Base-by-base conservation (phyloP, 352 stramenopile genomes). In the Thalassiosira ordinaria region DNA sequence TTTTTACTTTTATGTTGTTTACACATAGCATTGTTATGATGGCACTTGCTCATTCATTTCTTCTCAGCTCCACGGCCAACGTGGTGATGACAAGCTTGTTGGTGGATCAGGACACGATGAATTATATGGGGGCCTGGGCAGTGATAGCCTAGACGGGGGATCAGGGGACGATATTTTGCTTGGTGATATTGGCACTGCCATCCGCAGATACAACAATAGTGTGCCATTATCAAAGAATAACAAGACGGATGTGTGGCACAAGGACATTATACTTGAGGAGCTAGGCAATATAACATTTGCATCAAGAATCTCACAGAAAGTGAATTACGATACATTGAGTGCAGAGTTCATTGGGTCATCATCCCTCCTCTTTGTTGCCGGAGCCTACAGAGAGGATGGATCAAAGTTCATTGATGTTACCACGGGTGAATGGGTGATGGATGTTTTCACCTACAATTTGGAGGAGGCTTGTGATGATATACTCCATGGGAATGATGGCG, bases 241-340 rank as follows among this genome's bases (percentile, higher is more conserved):
- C 8, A 53, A 37, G 13, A 9, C 22, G 14, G 9, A 31, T 65
- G 60, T 79, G 29, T 78, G 74, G 67, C 49, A 73, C 49, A 78
- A 83, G 39, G 74, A 83, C 51, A 78, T 83, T 33, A 31, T 83
- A n/a, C 60, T 79, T 18, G 57, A 79, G 66, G 74, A 82, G 49
- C 16, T 78, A 29, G 73, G 73, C 4, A 64, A 77, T 37, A 82
- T 82, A 13, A 66, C 59, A 56, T n/a, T 11, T 20, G 41, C 72
- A 29, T 13, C 41, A 33, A 44, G 31, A 5, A 82, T 82, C n/a
- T 76, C 64, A 14, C 14, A 51, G 35, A 69, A 72, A n/a, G 22
- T 82, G 2, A 64, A 82, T 22, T 47, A 33, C 24, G 33, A 14
- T 24, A 47, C 44, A 14, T 33, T 82, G 0, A 18, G 33, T 49